Evolutionary conservation across 164 flowering plant genomes (phyloP).

Genomic region (Magnolia officinalis): DNA sequence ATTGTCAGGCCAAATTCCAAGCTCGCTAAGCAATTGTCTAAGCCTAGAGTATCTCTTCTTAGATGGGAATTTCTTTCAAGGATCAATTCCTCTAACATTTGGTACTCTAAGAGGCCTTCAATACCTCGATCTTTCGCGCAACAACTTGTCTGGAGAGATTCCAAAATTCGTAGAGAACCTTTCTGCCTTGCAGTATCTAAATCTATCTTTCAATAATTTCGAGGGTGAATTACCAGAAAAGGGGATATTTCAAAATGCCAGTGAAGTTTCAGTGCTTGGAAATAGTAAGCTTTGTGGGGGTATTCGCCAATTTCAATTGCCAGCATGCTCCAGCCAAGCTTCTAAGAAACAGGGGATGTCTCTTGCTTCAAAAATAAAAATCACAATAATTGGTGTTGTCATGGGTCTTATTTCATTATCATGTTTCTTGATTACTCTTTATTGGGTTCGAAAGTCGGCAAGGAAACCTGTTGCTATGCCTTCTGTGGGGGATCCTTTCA

Average conservation of each 20-base stretch:
- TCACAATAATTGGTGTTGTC: neutral
- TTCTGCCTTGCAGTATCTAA: neutral
- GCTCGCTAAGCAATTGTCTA: neutral
- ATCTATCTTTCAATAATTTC: constrained; percentile 1
- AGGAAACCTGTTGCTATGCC: neutral
- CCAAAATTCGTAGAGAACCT: neutral
- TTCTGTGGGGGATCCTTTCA: neutral
- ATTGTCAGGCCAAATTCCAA: neutral
- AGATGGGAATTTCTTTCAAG: neutral
- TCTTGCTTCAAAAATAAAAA: neutral
- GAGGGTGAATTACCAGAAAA: neutral
- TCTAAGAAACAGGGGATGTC: neutral
- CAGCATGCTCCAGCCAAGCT: neutral
- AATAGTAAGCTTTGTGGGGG: neutral
- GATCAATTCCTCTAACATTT: neutral
- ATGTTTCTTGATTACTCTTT: neutral
- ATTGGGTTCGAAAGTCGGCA: neutral
- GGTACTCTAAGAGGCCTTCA: neutral
- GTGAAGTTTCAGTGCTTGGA: neutral
- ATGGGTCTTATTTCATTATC: neutral
- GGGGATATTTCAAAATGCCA: neutral
- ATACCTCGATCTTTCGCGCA: neutral
- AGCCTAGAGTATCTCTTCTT: neutral
- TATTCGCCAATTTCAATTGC: neutral
- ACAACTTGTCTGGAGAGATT: neutral